Percentiles rank a stretch among this genome's conserved stretches.
phyloP scores from a whole-genome alignment of 768 basidiomycete genomes.

The Trametes maxima region DNA sequence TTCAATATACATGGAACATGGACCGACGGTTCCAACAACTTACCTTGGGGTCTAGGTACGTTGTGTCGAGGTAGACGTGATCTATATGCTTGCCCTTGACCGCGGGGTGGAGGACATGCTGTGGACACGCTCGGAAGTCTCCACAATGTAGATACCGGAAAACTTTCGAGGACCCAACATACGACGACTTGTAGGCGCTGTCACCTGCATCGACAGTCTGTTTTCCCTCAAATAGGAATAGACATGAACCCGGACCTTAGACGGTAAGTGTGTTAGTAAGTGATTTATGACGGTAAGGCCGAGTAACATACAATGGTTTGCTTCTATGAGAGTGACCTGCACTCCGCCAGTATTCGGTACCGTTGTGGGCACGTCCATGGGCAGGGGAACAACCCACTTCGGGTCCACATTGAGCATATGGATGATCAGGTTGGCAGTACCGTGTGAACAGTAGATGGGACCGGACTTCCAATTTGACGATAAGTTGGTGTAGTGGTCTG shows the following conservation, averaged over 20 bases:
- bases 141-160: constrained; percentile 97
- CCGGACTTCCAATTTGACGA: constrained; percentile 87
- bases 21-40: neutral
- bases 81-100: constrained; percentile 83
- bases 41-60: constrained; percentile 87
- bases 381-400: constrained; percentile 87
- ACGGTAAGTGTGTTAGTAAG: neutral
- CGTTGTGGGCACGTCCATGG: constrained; percentile 72
- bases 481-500: constrained; percentile 94
- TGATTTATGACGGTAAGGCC: neutral
- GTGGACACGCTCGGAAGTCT: constrained; percentile 88
- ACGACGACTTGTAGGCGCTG: constrained; percentile 68
- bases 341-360: constrained; percentile 87
- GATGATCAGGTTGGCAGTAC: constrained; percentile 88
- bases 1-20: constrained; percentile 1
- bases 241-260: constrained; percentile 80
- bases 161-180: constrained; percentile 63
- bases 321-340: constrained; percentile 91
- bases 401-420: constrained; percentile 89
- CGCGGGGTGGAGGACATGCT: constrained; percentile 82
- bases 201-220: constrained; percentile 92
- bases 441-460: constrained; percentile 95
- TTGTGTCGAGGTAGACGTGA: constrained; percentile 92
- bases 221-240: constrained; percentile 91
- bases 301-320: constrained; percentile 80